Conservation (phyloP, 208 protist species). For the Acanthamoeba sp. region DNA sequence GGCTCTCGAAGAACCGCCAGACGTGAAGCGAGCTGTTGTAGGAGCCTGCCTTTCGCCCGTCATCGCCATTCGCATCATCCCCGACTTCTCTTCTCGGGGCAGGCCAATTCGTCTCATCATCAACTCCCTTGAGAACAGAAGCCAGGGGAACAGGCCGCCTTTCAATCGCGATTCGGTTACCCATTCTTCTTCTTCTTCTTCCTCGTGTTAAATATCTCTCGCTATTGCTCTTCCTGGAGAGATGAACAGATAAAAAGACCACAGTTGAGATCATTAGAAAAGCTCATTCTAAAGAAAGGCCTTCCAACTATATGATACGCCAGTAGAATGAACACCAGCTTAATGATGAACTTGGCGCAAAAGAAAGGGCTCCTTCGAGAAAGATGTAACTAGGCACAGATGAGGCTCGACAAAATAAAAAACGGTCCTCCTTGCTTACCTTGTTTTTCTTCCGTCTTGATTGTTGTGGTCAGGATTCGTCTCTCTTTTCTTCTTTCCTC, state of each 20-base stretch:
- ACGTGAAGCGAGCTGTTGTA: constrained; percentile 73
- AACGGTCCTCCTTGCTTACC: neutral
- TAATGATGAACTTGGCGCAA: no score
- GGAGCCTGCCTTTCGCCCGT: neutral
- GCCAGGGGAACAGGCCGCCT: constrained; percentile 12
- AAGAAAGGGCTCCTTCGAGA: no score
- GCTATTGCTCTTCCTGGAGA: no score
- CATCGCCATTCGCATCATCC: neutral
- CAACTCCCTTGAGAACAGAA: neutral
- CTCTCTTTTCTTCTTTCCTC: neutral
- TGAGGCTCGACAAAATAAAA: neutral
- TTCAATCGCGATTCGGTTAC: constrained; percentile 63
- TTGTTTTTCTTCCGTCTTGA: neutral
- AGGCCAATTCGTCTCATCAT: neutral
- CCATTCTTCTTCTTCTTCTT: constrained; percentile 7
- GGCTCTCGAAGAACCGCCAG: constrained; percentile 73
- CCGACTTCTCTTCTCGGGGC: neutral
- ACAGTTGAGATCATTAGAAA: no score
- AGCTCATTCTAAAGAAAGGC: no score
- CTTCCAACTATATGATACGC: no score
- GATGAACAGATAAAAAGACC: no score
- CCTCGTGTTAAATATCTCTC: neutral
- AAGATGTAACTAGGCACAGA: no score
- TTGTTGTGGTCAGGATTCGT: no score
- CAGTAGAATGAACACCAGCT: no score